Base-by-base conservation (phyloP, 768 basidiomycete species). In the Gymnopilus dilepis region DNA sequence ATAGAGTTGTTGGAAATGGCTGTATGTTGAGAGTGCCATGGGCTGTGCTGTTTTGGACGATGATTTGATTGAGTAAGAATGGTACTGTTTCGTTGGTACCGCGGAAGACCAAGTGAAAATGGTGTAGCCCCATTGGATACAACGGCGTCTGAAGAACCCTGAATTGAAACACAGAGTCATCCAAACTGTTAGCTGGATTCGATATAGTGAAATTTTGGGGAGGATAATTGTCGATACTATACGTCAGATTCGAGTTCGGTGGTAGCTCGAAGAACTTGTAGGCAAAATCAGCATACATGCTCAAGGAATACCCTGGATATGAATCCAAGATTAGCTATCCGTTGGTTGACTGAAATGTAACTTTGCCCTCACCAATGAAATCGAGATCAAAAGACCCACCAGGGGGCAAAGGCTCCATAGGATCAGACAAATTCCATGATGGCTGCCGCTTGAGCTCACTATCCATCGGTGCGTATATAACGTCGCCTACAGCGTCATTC, bases 91-190 rank as follows among this genome's bases (percentile, higher is more conserved):
- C 3, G 6, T 50, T 26, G 26, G 13, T 34, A 12, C 45, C 34
- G 9, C 19, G 34, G 26, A 48, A 58, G 6, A 2, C 31, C 3
- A 58, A 21, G 12, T 30, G 42, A 9, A 58, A 37, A 40, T 34
- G 31, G 22, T 58, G 45, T 21, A 33, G 42, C 21, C 57, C 57
- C 2, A 58, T n/a, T 6, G 57, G 28, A 34, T 58, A 43, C 7
- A 4, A 6, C 0, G 43, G 31, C 2, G 57, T 45, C 21, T 48
- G 57, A 24, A 58, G 42, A 7, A 58, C 15, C 15, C 48, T 19
- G 17, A 26, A 28, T 9, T 21, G 31, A 9, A n/a, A 13, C 9
- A 38, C 9, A 6, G 47, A 1, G 17, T 31, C 11, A 6, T 22
- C 50, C 22, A 13, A 30, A 17, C 7, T 26, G 5, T n/a, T 45